Base-by-base conservation (phyloP, 2,329 filamentous ascomycete genomes). In the Proliferodiscus dingleyae region DNA sequence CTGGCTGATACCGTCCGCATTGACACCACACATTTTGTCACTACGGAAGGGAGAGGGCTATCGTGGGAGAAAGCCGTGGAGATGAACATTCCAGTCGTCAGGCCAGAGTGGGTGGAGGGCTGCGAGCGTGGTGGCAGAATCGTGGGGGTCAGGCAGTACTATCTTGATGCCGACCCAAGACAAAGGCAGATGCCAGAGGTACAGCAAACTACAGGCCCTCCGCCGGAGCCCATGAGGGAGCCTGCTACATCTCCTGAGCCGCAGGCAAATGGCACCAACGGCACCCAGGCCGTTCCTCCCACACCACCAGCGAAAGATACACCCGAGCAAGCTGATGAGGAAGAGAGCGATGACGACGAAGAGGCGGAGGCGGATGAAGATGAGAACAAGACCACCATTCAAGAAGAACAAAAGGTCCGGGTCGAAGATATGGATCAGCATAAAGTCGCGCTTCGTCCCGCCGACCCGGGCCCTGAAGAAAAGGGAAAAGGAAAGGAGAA, bases 21-120 rank as follows among this genome's bases (percentile, higher is more conserved):
- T 62, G 93, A 98, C 65, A 98, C 93, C 1, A 98, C 93, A 13
- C 93, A 98, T 68, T 98, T 98, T 65, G 89, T 98, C 49, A 97
- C 91, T 53, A 95, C 89, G 8, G 93, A 98, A 66, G 90, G 90
- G 23, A 75, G 90, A 45, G 93, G 93, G 24, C 77, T 87, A 41
- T 78, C 85, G 10, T 98, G 93, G 93, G 93, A 98, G 70, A 94
- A 93, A 72, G 93, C 93, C 1, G 84, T 91, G 23, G 91, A 97
- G 71, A 94, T 90, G 80, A 98, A 97, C 66, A 95, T 98, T 44
- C 93, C 93, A 6, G 89, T 98, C 9, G 93, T 98, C 18, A 80
- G 93, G 30, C 93, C 93, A 16, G 93, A 98, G 66, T 98, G 93
- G 93, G 80, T 98, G 23, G 87, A 95, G 58, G 91, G 89, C n/a